Conservation (phyloP, 805 yeast species). For the Wickerhamomyces canadensis region DNA sequence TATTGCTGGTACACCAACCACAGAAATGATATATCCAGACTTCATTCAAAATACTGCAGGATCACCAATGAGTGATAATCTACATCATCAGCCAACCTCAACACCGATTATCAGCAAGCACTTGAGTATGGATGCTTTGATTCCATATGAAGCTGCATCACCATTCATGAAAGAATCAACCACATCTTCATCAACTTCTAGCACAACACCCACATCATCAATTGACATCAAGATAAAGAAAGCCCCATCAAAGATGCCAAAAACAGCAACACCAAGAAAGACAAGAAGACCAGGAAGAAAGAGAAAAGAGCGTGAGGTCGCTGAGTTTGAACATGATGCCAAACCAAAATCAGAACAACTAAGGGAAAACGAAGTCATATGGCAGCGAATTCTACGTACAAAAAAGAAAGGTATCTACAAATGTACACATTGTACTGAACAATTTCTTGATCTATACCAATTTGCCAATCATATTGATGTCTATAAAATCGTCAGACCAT, state of each 20-base stretch:
- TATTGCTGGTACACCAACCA: neutral
- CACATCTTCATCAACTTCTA: too few relatives aligned
- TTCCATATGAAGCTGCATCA: too few relatives aligned
- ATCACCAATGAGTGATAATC: neutral
- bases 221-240: too few relatives aligned
- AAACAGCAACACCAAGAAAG: too few relatives aligned
- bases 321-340: neutral
- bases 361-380: slow-evolving; percentile 20
- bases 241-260: too few relatives aligned
- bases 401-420: slow-evolving; percentile 39
- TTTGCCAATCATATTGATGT: slow-evolving; percentile 42
- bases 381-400: slow-evolving; percentile 26
- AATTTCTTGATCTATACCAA: slow-evolving; percentile 32
- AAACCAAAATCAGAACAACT: slow-evolving; percentile 21
- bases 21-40: neutral
- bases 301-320: neutral
- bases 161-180: too few relatives aligned
- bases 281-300: neutral
- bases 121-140: too few relatives aligned
- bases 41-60: neutral
- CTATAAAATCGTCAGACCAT: slow-evolving; percentile 31
- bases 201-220: too few relatives aligned
- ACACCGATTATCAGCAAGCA: too few relatives aligned
- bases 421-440: slow-evolving; percentile 41
- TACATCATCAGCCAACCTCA: neutral